Base-by-base conservation (phyloP, 2,329 filamentous ascomycete species). In the Phialophora chinensis region DNA sequence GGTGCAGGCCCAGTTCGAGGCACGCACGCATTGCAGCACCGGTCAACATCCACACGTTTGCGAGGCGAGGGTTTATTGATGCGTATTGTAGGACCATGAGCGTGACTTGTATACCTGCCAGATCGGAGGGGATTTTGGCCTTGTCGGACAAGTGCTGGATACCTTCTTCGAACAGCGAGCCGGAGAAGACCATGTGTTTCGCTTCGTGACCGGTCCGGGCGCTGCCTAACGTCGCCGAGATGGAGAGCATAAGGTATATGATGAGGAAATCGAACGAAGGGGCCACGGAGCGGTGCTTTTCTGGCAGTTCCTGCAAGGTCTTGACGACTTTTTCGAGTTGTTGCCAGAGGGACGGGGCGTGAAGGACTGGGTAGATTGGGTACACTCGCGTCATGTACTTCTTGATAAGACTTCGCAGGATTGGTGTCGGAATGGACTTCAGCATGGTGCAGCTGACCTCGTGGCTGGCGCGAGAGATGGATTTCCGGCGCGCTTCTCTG, bases 371-470 rank as follows among this genome's bases (percentile, higher is more conserved):
- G 33, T 72, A 76, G 59, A 74, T 74, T 0, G 74, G 73, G 42
- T 75, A 73, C 20, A 77, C 69, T 38, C 71, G 71, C 31, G 71
- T 70, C 65, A 77, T 72, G 61, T 75, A 77, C 66, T 77, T 76
- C 64, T 73, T 72, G 67, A 76, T 68, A 6, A 77, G 69, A 31
- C 72, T 72, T 14, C 72, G 69, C 20, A 73, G 60, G 50, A 74
- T 72, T 49, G 71, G 61, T 38, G 62, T 65, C 5, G 73, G 73
- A 29, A 74, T 73, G 35, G 67, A 71, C 58, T 71, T 71, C 14
- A 73, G 59, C 67, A 73, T 71, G 12, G 66, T 57, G 55, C 71
- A 72, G 55, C 69, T 72, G 63, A 73, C 70, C 56, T 72, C 69
- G 38, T 68, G 64, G 27, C 27, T 63, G 6, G 60, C 53, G 35